phyloP scores from a whole-genome alignment of 1,284 basidiomycete species.

The Leucoagaricus sp. region DNA sequence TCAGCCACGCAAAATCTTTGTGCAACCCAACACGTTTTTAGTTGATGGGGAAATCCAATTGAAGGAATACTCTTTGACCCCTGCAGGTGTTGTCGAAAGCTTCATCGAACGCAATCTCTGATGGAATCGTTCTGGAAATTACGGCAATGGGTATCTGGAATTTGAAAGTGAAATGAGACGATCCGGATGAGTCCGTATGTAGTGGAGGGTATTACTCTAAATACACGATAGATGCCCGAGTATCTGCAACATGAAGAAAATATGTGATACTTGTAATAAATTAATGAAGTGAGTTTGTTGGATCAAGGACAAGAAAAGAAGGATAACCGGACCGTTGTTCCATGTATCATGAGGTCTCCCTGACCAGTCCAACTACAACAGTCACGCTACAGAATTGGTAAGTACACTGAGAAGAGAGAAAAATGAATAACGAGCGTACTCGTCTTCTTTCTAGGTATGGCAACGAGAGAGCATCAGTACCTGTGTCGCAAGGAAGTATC shows the following conservation, averaged over 20 bases:
- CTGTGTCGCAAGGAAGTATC: background rate
- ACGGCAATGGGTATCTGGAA: constrained; percentile 6
- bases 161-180: constrained; percentile 5
- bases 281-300: constrained; percentile 7
- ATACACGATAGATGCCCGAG: constrained; percentile 5
- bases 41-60: constrained; percentile 65
- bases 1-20: constrained; percentile 80
- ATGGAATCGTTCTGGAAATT: constrained; percentile 13
- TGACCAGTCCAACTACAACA: constrained; percentile 59
- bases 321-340: no score
- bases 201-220: constrained; percentile 7
- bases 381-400: constrained; percentile 46
- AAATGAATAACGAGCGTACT: constrained; percentile 32
- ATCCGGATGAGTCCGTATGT: constrained; percentile 10
- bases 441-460: constrained; percentile 42
- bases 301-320: constrained; percentile 2
- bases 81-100: constrained; percentile 75
- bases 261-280: constrained; percentile 14
- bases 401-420: background rate
- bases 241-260: constrained; percentile 7
- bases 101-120: constrained; percentile 74
- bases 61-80: constrained; percentile 75
- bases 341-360: constrained; percentile 47
- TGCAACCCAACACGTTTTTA: constrained; percentile 77
- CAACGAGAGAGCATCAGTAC: background rate